Evolutionary conservation across 345 rosid species (phyloP), one percentile per base, ranked within the genome.

Genomic region (Mangifera indica): DNA sequence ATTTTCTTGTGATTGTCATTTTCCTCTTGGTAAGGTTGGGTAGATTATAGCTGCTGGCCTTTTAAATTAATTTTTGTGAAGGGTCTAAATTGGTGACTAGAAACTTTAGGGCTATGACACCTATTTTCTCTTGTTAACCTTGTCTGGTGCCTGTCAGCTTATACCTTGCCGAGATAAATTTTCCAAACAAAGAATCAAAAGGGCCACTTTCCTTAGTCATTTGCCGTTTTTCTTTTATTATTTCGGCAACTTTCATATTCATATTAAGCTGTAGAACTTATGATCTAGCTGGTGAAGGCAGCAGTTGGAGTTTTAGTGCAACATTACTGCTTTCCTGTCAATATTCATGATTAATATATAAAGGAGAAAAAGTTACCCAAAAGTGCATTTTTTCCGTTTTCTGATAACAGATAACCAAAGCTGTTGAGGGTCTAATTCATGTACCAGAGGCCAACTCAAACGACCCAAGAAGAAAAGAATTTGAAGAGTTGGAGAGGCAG

Each of bases 391-490:
- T 67, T 72, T 22, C 40, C 32, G 10, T 40, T 63, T 72, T 74
- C 70, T 73, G 74, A 65, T 81, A 69, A 70, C 92, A 95, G 99
- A 87, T 93, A 29, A 79, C 84, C 2, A 89, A 87, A 84, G 91
- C 86, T 0, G 76, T 96, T 0, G 94, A 82, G 45, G 89, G 91
- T 1, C 74, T 93, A 66, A 84, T 96, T 74, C 96, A 93, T n/a
- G 74, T 80, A 17, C 77, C 90, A 29, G 82, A 70, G 62, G 65
- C 63, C 49, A 77, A 75, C 63, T 84, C 56, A 3, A 79, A 83
- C 10, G 93, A 90, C 63, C 90, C 89, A 5, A 88, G 92, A 74
- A 84, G 82, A 63, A 80, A 74, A 54, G 98, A 96, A 68, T 76
- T 93, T 3, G 83, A 81, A 70, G 84, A 80, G 72, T 62, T 96